These are phyloP conservation scores for Pichia sp. DNA, from an alignment of 1,139 yeast genomes.

Conservation along the genomic window DNA sequence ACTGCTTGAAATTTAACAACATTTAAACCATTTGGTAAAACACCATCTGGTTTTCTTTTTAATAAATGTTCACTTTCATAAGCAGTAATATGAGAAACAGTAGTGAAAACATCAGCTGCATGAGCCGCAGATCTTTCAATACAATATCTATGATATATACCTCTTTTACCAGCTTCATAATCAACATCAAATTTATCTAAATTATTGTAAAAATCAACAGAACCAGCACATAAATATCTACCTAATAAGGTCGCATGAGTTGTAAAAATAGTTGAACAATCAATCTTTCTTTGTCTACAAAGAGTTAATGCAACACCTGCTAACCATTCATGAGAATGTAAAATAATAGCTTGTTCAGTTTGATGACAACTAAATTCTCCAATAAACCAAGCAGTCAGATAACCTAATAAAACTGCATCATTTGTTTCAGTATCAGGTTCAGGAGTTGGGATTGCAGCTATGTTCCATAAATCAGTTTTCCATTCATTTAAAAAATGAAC, in stretches of 20 bases:
- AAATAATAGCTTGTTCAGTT: constrained; percentile 71
- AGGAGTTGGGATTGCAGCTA: constrained; percentile 91
- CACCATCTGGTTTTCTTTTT: constrained; percentile 96
- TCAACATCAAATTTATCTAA: constrained; percentile 89
- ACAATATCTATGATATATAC: constrained; percentile 94
- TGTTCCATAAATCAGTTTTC: constrained; percentile 89
- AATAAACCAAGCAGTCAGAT: constrained; percentile 92
- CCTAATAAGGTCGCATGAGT: constrained; percentile 96
- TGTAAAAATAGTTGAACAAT: constrained; percentile 91
- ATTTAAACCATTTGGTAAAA: constrained; percentile 91
- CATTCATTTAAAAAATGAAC: constrained; percentile 70
- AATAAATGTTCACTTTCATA: constrained; percentile 88
- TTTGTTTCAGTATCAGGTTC: constrained; percentile 82
- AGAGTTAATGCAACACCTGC: constrained; percentile 95
- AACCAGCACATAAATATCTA: constrained; percentile 92
- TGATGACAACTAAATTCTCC: constrained; percentile 87
- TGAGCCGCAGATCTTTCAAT: constrained; percentile 96
- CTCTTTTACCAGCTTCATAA: constrained; percentile 96
- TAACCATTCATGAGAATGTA: constrained; percentile 97
- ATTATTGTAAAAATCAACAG: constrained; percentile 91
- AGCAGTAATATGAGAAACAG: constrained; percentile 95
- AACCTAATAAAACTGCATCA: constrained; percentile 88
- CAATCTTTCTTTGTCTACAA: constrained; percentile 85
- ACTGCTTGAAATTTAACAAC: constrained; percentile 96
- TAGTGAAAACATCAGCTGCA: constrained; percentile 93